Conservation (phyloP, 805 yeast genomes). For the Hanseniaspora osmophila region DNA sequence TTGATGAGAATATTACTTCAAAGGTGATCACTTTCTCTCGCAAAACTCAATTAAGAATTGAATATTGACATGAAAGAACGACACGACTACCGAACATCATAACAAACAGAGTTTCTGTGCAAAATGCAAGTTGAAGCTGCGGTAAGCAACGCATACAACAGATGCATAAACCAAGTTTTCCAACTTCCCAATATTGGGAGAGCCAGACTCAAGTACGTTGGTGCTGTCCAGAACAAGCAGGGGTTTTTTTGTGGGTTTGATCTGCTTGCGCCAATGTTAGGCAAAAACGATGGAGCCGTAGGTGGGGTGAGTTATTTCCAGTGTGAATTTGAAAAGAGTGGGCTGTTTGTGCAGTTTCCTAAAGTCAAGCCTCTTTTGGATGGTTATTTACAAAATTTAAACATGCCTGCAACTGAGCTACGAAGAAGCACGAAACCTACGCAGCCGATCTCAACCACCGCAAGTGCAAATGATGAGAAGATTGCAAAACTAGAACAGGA, state of each 20-base stretch:
- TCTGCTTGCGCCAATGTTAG: constrained; percentile 51
- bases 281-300: constrained; percentile 78
- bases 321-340: constrained; percentile 50
- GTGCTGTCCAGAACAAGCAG: constrained; percentile 53
- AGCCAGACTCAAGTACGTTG: constrained; percentile 59
- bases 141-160: neutral
- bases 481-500: constrained; percentile 12
- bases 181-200: neutral
- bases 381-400: constrained; percentile 10
- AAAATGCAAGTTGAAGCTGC: neutral
- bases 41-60: too few species aligned
- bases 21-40: too few species aligned
- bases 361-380: constrained; percentile 15
- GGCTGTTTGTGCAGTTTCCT: constrained; percentile 57
- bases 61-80: too few species aligned
- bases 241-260: constrained; percentile 85
- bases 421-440: neutral
- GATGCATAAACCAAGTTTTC: neutral
- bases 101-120: too few species aligned
- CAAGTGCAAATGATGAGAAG: neutral
- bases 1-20: too few species aligned
- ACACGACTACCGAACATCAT: too few species aligned
- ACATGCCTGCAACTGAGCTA: too few species aligned
- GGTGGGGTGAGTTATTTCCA: constrained; percentile 58
- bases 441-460: neutral